Evolutionary conservation across 352 stramenopile species (phyloP), one percentile per base, ranked within the genome.

Genomic region (Globisporangium solare): DNA sequence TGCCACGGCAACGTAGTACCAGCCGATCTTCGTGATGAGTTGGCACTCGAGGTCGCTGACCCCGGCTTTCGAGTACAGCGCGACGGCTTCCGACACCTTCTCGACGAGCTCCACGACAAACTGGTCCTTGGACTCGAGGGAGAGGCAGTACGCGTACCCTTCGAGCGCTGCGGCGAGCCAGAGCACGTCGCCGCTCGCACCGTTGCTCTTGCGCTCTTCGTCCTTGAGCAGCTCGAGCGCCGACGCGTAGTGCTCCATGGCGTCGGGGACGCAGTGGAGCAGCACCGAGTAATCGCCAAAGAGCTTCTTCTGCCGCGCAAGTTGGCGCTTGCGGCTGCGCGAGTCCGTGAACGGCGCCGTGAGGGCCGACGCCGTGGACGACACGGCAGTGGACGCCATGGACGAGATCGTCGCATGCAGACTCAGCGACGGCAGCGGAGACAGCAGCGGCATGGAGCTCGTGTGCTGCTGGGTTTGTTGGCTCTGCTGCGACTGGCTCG

Each of bases 131-230:
- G 55, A 60, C 37, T 86, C 68, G 18, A 68, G 62, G 24, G 73
- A 86, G 15, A 90, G 59, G 46, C 76, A 89, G 63, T 70, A 89
- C 3, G 76, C 65, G 46, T 84, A 88, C 7, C 76, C 82, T 69
- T 95, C 83, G n/a, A 95, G 54, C 2, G 82, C 79, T 0, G 86
- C 79, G 13, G 82, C 86, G 49, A 94, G 79, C 86, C 86, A 95
- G 22, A 95, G 64, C 14, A 67, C 67, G 54, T 95, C 83, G 1
- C 74, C 82, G 4, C 56, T 39, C 0, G 63, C 53, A 0, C 73
- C 71, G 3, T 63, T 63, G 66, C 77, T 90, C 22, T 74, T 76
- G 50, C 83, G 70, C 54, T 93, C 86, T 63, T 93, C 83, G 32
- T 95, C 83, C 0, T 74, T 70, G 13, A 95, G 62, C 56, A 92